Percentiles rank a stretch among this genome's conserved stretches.
phyloP scores from a whole-genome alignment of 495 filamentous ascomycete genomes.

The Penicillium longicatenatum region DNA sequence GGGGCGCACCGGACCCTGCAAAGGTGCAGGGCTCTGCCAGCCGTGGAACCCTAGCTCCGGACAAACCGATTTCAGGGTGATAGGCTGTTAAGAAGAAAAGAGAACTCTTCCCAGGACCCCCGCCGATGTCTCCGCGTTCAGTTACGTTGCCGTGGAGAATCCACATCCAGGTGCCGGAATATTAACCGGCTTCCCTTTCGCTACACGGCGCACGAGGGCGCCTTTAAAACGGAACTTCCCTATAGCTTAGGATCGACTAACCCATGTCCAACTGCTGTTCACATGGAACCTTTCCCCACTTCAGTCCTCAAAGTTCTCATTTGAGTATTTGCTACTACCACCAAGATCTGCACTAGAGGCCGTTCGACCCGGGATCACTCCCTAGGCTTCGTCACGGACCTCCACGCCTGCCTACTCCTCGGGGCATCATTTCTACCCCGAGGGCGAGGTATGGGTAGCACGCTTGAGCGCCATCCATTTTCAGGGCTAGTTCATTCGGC shows the following conservation, averaged over 20 bases:
- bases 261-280: constrained; percentile 70
- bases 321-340: constrained; percentile 77
- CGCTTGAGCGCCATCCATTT: constrained; percentile 68
- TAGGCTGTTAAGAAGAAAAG: constrained; percentile 31
- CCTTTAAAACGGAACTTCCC: constrained; percentile 66
- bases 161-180: constrained; percentile 69
- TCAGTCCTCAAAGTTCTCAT: constrained; percentile 74
- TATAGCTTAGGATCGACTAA: constrained; percentile 71
- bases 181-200: constrained; percentile 73
- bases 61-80: constrained; percentile 62
- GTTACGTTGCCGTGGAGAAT: constrained; percentile 66
- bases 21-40: constrained; percentile 58
- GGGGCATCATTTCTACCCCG: constrained; percentile 60
- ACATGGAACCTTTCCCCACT: constrained; percentile 71
- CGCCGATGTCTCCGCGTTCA: constrained; percentile 57
- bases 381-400: constrained; percentile 64
- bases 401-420: constrained; percentile 56
- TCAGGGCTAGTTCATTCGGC: constrained; percentile 65
- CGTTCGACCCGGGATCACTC: constrained; percentile 67
- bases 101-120: constrained; percentile 53
- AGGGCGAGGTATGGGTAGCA: constrained; percentile 65
- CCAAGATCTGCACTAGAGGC: constrained; percentile 73
- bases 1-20: constrained; percentile 65
- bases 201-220: constrained; percentile 57
- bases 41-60: constrained; percentile 32